Evolutionary conservation across 257 asterid species (phyloP), one percentile per base, ranked within the genome.

Genomic region (Galeopsis tetrahit): DNA sequence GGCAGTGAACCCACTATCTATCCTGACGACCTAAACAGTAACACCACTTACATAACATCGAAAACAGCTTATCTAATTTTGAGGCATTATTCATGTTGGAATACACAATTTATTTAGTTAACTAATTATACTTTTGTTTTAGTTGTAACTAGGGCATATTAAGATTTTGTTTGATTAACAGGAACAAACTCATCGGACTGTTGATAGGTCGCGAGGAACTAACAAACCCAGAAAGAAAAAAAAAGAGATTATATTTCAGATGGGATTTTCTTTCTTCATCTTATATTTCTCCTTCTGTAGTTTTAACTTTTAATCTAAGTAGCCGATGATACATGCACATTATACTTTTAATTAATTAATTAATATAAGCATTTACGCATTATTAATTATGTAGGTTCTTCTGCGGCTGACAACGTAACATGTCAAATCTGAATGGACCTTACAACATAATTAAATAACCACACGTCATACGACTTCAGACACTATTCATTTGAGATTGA

Each of bases 161-260:
- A 14, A 51, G 58, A 14, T 15, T 14, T 14, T 51, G 58, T 51
- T 51, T 14, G 31, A 9, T 5, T 4, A 3, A 15, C 68, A 43
- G 71, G 71, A 66, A 13, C 32, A 44, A 46, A 66, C 9, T 46
- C 71, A 66, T 46, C 38, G 42, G 10, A 66, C 13, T 46, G 15
- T 66, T 10, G 59, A 6, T 44, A 66, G 31, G 32, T 66, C 58
- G 21, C 31, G 17, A 21, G 70, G 58, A 44, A 31, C 10, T n/a
- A 21, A 13, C 15, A 32, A 32, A n/a, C 56, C 6, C 15, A 46
- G 2, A 11, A 66, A 3, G 0, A 0, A 31, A 31, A 3, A 0
- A 0, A 31, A 31, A 46, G 6, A 10, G 70, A 43, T 10, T 9
- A 31, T 0, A 5, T 7, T 11, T n/a, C 44, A 31, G 11, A 46